phyloP scores from a whole-genome alignment of 2,329 filamentous ascomycete species.

The Cladosporium austrohemisphaericum region DNA sequence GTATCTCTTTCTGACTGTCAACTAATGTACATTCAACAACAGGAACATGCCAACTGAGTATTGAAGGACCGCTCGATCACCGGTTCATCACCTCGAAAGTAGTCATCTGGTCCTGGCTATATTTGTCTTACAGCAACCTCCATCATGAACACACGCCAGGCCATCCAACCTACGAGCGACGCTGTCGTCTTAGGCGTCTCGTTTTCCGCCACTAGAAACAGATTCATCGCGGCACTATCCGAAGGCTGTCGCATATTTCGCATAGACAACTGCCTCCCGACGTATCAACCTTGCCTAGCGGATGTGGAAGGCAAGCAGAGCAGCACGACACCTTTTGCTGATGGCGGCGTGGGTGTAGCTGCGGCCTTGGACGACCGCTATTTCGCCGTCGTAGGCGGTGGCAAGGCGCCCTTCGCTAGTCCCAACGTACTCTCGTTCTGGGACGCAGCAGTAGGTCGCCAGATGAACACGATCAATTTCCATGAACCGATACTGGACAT shows the following conservation, averaged over 20 bases:
- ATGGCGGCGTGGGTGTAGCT: slow-evolving; percentile 28
- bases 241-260: slow-evolving; percentile 65
- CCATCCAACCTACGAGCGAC: slow-evolving; percentile 72
- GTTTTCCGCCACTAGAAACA: slow-evolving; percentile 81
- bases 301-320: slow-evolving; percentile 7
- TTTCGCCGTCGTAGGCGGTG: slow-evolving; percentile 83
- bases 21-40: no score
- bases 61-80: not conserved
- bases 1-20: no score
- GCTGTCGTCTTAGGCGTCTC: slow-evolving; percentile 75
- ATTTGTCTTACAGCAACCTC: not conserved
- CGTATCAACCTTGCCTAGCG: slow-evolving; percentile 23
- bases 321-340: slow-evolving; percentile 5
- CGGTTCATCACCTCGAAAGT: no score
- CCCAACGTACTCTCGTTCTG: slow-evolving; percentile 57
- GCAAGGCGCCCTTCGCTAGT: slow-evolving; percentile 45
- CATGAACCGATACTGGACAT: slow-evolving; percentile 77
- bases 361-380: slow-evolving; percentile 49
- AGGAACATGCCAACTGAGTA: not conserved
- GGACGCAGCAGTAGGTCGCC: slow-evolving; percentile 78
- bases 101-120: not conserved
- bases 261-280: slow-evolving; percentile 35
- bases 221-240: slow-evolving; percentile 83
- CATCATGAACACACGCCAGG: slow-evolving; percentile 81
- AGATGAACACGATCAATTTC: slow-evolving; percentile 72